Base-by-base conservation (phyloP, 2,329 filamentous ascomycete genomes). In the Penicillium hordei region DNA sequence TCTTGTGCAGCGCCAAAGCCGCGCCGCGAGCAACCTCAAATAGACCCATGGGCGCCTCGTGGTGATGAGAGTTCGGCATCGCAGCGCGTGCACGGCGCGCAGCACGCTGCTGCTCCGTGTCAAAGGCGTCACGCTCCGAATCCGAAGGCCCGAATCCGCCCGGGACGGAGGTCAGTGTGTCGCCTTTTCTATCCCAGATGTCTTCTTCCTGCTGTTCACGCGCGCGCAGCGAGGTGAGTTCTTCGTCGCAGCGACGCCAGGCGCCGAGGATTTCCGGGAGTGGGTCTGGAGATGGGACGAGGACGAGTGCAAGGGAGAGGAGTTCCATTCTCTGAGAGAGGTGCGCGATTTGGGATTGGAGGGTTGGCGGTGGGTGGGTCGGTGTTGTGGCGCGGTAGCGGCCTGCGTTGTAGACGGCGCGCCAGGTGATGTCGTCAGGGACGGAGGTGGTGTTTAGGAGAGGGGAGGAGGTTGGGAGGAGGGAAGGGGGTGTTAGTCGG, bases 321-420 rank as follows among this genome's bases (percentile, higher is more conserved):
- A 88, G 79, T 66, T 88, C 86, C 78, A 86, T 86, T 49, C 85
- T 79, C 68, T 88, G 85, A 52, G 86, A 83, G 15, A 88, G 78
- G 52, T 81, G 79, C 44, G 80, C 78, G 23, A 88, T 78, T 65
- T 81, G 70, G 61, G 75, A 65, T 59, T 72, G 72, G 31, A 78
- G 66, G 64, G 67, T 60, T 45, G 57, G 62, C 10, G 58, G 72
- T 60, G 29, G 60, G 53, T 68, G 66, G 60, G 60, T 70, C 53
- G 66, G 64, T 45, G 68, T 57, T 36, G 62, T 64, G 36, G 74
- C 63, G 51, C 80, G 78, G 72, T 85, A 81, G 48, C 83, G 81
- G 19, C 86, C 86, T 21, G 85, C 85, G 56, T 82, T 79, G 68
- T 86, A 83, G 15, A 85, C 86, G 34, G 85, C 85, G 29, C 84